Evolutionary conservation across 2,329 filamentous ascomycete genomes (phyloP).

Genomic region (Talaromyces sp.): DNA sequence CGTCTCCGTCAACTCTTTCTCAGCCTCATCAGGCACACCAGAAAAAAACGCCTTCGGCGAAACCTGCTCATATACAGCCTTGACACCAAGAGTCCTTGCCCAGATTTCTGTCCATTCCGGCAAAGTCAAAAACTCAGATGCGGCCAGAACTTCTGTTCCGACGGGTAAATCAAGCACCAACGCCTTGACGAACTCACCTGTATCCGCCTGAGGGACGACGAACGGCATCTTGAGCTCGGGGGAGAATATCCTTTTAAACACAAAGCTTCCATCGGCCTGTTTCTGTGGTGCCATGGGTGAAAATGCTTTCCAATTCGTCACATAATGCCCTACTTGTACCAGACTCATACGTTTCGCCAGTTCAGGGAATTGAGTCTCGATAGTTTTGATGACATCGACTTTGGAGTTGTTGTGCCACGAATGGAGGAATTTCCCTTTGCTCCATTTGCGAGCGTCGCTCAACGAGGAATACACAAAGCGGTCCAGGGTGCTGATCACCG

Average conservation of each 20-base stretch:
- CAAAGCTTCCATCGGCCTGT: background rate
- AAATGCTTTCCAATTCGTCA: slow-evolving; percentile 5
- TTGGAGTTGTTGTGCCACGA: slow-evolving; percentile 47
- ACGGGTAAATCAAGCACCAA: background rate
- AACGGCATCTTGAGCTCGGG: background rate
- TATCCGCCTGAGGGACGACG: slow-evolving; percentile 6
- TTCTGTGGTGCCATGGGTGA: slow-evolving; percentile 3
- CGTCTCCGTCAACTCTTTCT: slow-evolving; percentile 1
- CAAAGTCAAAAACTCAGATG: slow-evolving; percentile 6
- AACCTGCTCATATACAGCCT: slow-evolving; percentile 8
- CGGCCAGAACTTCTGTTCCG: slow-evolving; percentile 1
- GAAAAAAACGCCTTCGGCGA: background rate
- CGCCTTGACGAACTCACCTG: slow-evolving; percentile 1
- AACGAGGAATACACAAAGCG: slow-evolving; percentile 50
- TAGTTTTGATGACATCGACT: slow-evolving; percentile 46
- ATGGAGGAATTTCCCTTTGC: slow-evolving; percentile 42
- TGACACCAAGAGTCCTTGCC: slow-evolving; percentile 6
- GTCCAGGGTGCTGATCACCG: slow-evolving; percentile 33
- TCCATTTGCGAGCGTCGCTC: slow-evolving; percentile 47
- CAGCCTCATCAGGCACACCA: background rate
- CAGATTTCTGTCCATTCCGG: slow-evolving; percentile 8
- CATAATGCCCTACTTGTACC: slow-evolving; percentile 3
- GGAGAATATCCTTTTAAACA: background rate
- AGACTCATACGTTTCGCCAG: slow-evolving; percentile 25
- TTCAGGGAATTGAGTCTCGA: slow-evolving; percentile 38